Base-by-base conservation (phyloP, 1,284 basidiomycete genomes). In the Xanthoconium separans region DNA sequence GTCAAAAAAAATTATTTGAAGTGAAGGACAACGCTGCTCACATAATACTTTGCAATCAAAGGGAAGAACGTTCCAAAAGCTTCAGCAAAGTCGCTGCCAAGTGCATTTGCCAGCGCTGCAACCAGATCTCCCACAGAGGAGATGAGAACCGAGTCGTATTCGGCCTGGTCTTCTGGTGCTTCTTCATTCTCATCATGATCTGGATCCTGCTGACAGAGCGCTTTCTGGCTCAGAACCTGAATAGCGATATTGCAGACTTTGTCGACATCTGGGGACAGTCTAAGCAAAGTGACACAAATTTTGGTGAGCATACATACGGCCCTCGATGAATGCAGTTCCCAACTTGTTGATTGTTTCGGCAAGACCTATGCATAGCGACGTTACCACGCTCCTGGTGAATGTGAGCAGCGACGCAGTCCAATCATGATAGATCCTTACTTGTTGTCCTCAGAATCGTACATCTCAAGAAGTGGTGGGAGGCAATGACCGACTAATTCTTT, bases 71-170 rank as follows among this genome's bases (percentile, higher is more conserved):
- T 84, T 56, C 74, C 74, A 74, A 99, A 96, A 16, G 91, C 87
- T 55, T 82, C 83, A n/a, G 82, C 80, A 66, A 99, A 99, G 73
- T 94, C 93, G 33, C 80, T 61, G 12, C 94, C 95, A 16, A 98
- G 83, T 24, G 87, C 89, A 58, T 84, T 87, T 33, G 96, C 93
- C 65, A 99, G 79, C 7, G 93, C 83, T 56, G 95, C 88, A 52
- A 98, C 95, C 52, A 99, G 87, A 71, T 99, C 97, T 47, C 90
- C 90, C 27, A 97, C 96, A 36, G 95, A 90, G 34, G 92, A 93
- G 70, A 99, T 91, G 55, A 99, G 82, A 42, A 96, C 91, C 15
- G 95, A 93, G 73, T 99, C 97, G 72, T 96, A 98, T 75, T 99
- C 97, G 7, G 95, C 95, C 61, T 91, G 89, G 59, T 90, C 91